Conservation (phyloP, 306 rosid species). For the Prunus mume region DNA sequence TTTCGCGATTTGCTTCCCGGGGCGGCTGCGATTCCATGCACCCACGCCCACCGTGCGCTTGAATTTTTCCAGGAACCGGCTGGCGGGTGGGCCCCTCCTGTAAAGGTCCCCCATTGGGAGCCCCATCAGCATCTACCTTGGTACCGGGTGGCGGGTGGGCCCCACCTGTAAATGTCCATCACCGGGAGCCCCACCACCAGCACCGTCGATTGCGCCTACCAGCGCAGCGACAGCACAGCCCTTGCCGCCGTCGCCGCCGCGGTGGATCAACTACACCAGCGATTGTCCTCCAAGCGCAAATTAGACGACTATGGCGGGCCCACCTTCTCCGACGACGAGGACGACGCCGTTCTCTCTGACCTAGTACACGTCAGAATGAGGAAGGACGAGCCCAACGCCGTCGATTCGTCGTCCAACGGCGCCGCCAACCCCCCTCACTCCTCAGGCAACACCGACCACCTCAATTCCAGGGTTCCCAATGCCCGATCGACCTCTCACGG, state of each 20-base stretch:
- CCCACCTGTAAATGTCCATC: constrained; percentile 66
- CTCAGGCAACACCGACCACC: background rate
- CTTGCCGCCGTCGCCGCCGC: constrained; percentile 1
- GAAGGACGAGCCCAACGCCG: constrained; percentile 51
- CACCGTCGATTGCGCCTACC: constrained; percentile 45
- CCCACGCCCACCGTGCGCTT: background rate
- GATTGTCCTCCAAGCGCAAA: constrained; percentile 67
- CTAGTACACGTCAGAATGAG: constrained; percentile 65
- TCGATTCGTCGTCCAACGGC: constrained; percentile 31
- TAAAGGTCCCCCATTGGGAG: constrained; percentile 66
- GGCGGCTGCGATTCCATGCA: constrained; percentile 22
- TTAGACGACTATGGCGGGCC: constrained; percentile 57
- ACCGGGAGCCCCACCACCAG: constrained; percentile 41
- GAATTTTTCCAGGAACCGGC: constrained; percentile 21
- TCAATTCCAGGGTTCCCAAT: constrained; percentile 35
- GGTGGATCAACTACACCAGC: constrained; percentile 25
- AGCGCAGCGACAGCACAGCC: constrained; percentile 30
- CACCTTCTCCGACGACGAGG: constrained; percentile 43
- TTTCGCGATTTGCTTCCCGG: background rate
- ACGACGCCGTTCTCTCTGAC: constrained; percentile 39
- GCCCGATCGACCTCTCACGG: constrained; percentile 24
- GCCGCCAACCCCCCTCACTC: background rate
- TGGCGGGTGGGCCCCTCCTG: constrained; percentile 40
- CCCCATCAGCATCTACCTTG: no score
- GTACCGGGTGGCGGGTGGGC: constrained; percentile 38